Percentiles rank a stretch among this genome's conserved stretches.
Evolutionary conservation across 306 rosid genomes (phyloP).

Genomic region (Glycyrrhiza uralensis): DNA sequence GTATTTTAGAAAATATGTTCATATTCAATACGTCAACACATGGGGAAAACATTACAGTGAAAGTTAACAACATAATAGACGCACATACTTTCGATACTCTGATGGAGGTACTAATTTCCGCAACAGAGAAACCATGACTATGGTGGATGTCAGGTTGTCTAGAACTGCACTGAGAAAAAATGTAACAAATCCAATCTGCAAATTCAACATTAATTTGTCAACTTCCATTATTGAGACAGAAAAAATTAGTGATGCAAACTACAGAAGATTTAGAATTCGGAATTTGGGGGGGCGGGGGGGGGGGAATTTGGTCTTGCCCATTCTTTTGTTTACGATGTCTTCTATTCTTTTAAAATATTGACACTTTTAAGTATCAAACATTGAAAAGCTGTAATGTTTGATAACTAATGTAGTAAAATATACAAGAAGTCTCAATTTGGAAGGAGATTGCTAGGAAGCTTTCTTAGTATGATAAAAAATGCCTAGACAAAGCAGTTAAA

Average conservation of each 20-base stretch:
- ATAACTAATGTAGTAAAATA: not conserved
- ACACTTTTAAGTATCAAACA: not conserved
- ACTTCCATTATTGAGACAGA: not conserved
- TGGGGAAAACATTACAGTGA: not conserved
- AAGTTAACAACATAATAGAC: conserved; percentile 6
- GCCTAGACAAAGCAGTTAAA: conserved; percentile 25
- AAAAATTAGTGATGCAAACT: not conserved
- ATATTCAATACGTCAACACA: not conserved
- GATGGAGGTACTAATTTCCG: conserved; percentile 89
- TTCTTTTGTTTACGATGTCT: conserved; percentile 1
- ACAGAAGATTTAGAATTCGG: not conserved
- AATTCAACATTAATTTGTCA: conserved; percentile 29
- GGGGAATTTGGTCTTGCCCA: not conserved
- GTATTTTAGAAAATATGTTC: not conserved
- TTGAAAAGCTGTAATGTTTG: not conserved
- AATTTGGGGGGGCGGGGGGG: not conserved
- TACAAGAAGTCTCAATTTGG: not conserved
- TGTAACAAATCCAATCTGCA: conserved; percentile 83
- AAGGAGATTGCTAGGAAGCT: not conserved
- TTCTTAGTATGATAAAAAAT: not conserved
- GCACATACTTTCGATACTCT: conserved; percentile 81
- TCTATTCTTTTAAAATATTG: not conserved
- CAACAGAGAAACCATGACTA: conserved; percentile 89
- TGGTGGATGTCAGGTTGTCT: conserved; percentile 94
- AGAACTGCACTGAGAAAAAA: conserved; percentile 86